Percentiles rank a stretch among this genome's conserved stretches.
These are phyloP conservation scores for Colletotrichum tropicale DNA, from an alignment of 2,329 filamentous ascomycete genomes.

Conservation along the genomic window DNA sequence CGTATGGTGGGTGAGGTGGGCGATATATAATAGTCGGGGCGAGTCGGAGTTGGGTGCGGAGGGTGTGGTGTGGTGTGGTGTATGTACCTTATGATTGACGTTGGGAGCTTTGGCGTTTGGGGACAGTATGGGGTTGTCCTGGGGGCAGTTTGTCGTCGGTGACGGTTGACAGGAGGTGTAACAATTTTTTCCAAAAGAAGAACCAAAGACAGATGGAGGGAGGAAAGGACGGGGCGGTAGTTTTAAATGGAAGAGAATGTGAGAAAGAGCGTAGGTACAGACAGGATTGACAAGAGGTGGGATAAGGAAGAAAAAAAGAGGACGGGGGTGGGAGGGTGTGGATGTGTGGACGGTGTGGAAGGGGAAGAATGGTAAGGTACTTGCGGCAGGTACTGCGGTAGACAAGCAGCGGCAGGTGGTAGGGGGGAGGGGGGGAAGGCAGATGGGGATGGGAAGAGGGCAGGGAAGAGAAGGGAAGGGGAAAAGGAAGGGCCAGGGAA, in stretches of 20 bases:
- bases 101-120: constrained; percentile 13
- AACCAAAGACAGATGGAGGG: background rate
- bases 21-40: constrained; percentile 11
- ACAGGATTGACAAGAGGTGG: background rate
- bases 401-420: background rate
- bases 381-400: background rate
- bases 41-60: background rate
- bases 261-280: background rate
- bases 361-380: background rate
- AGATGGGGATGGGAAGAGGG: too few species aligned
- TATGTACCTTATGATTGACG: background rate
- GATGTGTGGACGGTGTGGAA: constrained; percentile 14
- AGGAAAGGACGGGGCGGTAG: constrained; percentile 18
- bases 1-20: background rate
- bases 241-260: constrained; percentile 18
- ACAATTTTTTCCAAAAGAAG: constrained; percentile 17
- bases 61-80: background rate
- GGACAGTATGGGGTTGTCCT: background rate
- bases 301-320: constrained; percentile 1
- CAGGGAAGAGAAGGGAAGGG: constrained; percentile 1
- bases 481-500: background rate
- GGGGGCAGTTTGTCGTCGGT: constrained; percentile 1
- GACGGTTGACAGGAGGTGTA: constrained; percentile 18
- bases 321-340: constrained; percentile 3
- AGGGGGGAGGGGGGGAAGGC: background rate